Base-by-base conservation (phyloP, 2,329 filamentous ascomycete species). In the Phyllosticta citrichinensis region DNA sequence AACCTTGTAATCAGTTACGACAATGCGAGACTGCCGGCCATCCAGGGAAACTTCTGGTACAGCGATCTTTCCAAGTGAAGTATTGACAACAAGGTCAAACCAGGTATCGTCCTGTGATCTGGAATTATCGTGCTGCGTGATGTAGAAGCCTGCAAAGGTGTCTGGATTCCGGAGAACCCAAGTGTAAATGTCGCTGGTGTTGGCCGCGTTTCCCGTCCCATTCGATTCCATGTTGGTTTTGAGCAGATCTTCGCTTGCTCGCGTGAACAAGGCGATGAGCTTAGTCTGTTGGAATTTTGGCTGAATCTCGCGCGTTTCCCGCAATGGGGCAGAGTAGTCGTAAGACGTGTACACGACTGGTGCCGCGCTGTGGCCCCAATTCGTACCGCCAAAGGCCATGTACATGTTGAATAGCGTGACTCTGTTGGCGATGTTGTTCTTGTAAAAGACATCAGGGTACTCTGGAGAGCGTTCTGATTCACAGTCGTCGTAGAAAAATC, bases 331-430 rank as follows among this genome's bases (percentile, higher is more conserved):
- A 5, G 80, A 83, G 68, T 87, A 87, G 67, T 87, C 84, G 64
- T 87, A 87, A 33, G 81, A 84, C 2, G 80, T 82, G 1, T 79
- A 82, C 30, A 83, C 55, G 0, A 82, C 79, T 0, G 84, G 82
- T 3, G 79, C 78, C 12, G 82, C 80, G 30, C 84, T 72, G 55
- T 79, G 80, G 5, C 83, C 84, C 83, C 83, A 86, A 63, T 82
- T 85, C 0, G 84, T 87, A 2, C 84, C 84, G 3, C 84, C 84
- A 58, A 80, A 87, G 57, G 84, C 72, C 83, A 87, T 87, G 68
- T 87, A 87, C 1, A 87, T 69, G 30, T 79, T 84, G 60, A 86
- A 78, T 0, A 81, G 82, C 0, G 82, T 83, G 3, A 85, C 78
- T 0, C 81, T 76, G 65, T 87, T 81, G 25, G 77, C 81, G 25